Percentiles rank a stretch among this genome's conserved stretches.
Evolutionary conservation across 495 filamentous ascomycete genomes (phyloP).

Genomic region (Aspergillus bridgeri): DNA sequence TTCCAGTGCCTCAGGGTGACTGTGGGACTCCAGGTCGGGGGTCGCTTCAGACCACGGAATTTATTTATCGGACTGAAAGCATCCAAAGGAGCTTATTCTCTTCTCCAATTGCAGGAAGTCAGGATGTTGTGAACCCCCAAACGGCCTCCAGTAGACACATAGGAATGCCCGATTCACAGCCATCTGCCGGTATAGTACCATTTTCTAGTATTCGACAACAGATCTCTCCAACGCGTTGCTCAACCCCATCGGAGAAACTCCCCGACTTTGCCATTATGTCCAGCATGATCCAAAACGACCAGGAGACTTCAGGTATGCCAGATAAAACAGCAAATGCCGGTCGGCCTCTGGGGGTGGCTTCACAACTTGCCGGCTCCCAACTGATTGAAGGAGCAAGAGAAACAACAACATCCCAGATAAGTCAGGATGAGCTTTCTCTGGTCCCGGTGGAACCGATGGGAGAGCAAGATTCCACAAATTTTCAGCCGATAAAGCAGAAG

Average conservation of each 20-base stretch:
- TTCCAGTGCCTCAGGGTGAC: constrained; percentile 1
- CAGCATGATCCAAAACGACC: constrained; percentile 21
- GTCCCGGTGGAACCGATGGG: neutral
- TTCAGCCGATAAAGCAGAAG: constrained; percentile 17
- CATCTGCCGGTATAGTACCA: constrained; percentile 21
- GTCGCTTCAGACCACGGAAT: constrained; percentile 16
- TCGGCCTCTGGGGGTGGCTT: neutral
- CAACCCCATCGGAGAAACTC: constrained; percentile 19
- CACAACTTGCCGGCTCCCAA: neutral
- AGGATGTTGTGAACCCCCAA: neutral
- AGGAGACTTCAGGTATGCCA: neutral
- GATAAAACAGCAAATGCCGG: neutral
- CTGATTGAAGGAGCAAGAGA: neutral
- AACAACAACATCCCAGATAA: neutral
- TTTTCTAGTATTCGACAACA: constrained; percentile 24
- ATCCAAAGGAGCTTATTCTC: constrained; percentile 8
- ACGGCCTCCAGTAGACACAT: neutral
- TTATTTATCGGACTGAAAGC: constrained; percentile 16
- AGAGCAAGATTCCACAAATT: neutral
- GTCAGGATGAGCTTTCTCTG: neutral
- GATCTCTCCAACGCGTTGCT: constrained; percentile 10
- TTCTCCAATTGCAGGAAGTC: neutral
- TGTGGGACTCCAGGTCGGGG: neutral
- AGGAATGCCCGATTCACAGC: constrained; percentile 4
- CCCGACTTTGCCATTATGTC: constrained; percentile 32